Evolutionary conservation across 257 asterid genomes (phyloP), one percentile per base, ranked within the genome.

Genomic region (Nicotiana obtusifolia): DNA sequence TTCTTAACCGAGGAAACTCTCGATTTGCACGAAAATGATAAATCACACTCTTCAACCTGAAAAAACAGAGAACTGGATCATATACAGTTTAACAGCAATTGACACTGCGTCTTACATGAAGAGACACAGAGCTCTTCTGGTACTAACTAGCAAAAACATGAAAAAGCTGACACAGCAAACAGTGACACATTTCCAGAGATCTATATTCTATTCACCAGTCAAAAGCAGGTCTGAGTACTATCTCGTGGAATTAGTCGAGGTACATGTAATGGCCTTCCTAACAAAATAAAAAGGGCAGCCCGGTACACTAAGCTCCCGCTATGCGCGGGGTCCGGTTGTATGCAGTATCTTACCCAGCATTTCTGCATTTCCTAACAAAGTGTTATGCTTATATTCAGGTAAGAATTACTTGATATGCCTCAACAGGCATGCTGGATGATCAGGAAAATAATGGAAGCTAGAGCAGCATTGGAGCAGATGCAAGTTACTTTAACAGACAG

Each of bases 1-100:
- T 95, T 86, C 99, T 91, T 82, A 95, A 81, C 83, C 99, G 94
- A 82, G 99, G 97, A 87, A 94, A 94, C 82, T 92, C 97, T 84
- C 64, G 87, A 84, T 93, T 95, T 80, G 93, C 94, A 35, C 88
- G 98, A 81, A 94, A 95, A 89, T 91, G 89, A 88, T 88, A 47
- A 83, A 92, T 94, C 87, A 94, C 94, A 56, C 91, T 95, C 87
- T 88, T 94, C 85, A 92, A 81, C 94, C 98, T 94, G 76, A 69
- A 54, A 84, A 85, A 16, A 41, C 8, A 71, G 60, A 44, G 59
- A 31, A 82, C 20, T 53, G 35, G 35, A 71, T 69, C 78, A 20
- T 35, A 68, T 37, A 68, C 54, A 71, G 78, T 71, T 41, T 71
- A 71, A 20, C 59, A 71, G 20, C 20, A 15, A 44, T 3, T 6